phyloP scores from a whole-genome alignment of 176 grass and related monocot genomes.

The Triticum aestivum region DNA sequence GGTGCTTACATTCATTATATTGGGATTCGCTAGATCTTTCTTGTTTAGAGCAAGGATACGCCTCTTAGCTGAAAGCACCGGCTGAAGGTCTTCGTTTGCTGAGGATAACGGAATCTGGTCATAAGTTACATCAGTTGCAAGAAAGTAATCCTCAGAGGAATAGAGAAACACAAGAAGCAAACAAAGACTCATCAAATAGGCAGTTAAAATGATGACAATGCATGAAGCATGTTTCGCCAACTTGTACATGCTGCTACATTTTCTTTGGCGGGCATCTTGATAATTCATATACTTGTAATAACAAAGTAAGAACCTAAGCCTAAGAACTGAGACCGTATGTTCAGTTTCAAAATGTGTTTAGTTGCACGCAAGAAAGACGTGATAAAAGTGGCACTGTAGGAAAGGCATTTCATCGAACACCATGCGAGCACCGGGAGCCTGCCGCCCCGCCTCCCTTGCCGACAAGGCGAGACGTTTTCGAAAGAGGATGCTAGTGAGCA shows the following conservation, averaged over 20 bases:
- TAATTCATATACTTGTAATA: background rate
- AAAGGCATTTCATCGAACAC: constrained; percentile 34
- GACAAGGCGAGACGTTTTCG: background rate
- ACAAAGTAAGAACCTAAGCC: background rate
- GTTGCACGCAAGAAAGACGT: background rate
- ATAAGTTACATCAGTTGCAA: constrained; percentile 40
- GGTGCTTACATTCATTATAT: constrained; percentile 82
- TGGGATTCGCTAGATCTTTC: constrained; percentile 94
- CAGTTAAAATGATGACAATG: background rate
- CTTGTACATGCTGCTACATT: background rate
- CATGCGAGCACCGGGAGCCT: background rate
- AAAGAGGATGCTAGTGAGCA: background rate
- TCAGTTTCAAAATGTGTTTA: background rate
- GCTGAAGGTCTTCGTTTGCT: constrained; percentile 79
- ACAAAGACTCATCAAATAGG: background rate
- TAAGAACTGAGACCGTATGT: no score
- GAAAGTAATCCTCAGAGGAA: constrained; percentile 21
- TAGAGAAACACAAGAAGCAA: background rate
- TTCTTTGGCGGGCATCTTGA: background rate
- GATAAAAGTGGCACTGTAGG: background rate
- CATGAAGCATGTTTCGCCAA: background rate
- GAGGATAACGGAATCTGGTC: constrained; percentile 85
- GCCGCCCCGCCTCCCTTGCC: no score
- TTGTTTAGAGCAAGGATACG: constrained; percentile 92
- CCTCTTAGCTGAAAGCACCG: constrained; percentile 64